phyloP scores from a whole-genome alignment of 2,329 filamentous ascomycete genomes.

The Aspergillus cejpii region DNA sequence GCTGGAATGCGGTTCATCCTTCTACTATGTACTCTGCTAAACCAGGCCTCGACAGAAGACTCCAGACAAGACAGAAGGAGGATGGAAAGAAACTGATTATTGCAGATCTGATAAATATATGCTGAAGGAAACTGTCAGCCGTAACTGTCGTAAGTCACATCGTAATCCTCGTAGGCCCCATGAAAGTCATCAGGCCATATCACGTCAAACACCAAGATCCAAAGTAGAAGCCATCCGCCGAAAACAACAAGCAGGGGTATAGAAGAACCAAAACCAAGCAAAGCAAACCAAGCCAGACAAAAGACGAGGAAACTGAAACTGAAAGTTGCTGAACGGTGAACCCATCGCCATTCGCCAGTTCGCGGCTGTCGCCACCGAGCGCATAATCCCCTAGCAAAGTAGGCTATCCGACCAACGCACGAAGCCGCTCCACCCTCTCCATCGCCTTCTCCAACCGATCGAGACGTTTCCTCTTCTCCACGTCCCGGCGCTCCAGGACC shows the following conservation, averaged over 20 bases:
- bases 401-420: slow-evolving; percentile 45
- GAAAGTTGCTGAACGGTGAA: no score
- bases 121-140: no score
- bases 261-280: not conserved
- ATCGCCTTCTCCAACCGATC: slow-evolving; percentile 52
- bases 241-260: slow-evolving; percentile 5
- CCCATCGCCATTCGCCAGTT: no score
- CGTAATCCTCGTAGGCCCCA: slow-evolving; percentile 8
- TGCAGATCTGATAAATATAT: no score
- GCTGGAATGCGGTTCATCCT: no score
- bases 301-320: not conserved
- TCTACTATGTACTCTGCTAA: no score
- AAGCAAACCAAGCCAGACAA: slow-evolving; percentile 2
- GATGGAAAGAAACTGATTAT: not conserved
- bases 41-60: no score
- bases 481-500: slow-evolving; percentile 42
- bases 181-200: slow-evolving; percentile 11
- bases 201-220: slow-evolving; percentile 9
- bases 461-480: slow-evolving; percentile 48
- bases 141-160: slow-evolving; percentile 4
- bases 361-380: no score
- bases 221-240: slow-evolving; percentile 1
- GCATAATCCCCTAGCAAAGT: no score
- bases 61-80: no score
- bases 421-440: slow-evolving; percentile 52